A percentile compares a stretch with the other conserved stretches of the same genome.
These are phyloP conservation scores for Sporisorium graminicola DNA, from an alignment of 1,284 basidiomycete species.

Conservation along the genomic window DNA sequence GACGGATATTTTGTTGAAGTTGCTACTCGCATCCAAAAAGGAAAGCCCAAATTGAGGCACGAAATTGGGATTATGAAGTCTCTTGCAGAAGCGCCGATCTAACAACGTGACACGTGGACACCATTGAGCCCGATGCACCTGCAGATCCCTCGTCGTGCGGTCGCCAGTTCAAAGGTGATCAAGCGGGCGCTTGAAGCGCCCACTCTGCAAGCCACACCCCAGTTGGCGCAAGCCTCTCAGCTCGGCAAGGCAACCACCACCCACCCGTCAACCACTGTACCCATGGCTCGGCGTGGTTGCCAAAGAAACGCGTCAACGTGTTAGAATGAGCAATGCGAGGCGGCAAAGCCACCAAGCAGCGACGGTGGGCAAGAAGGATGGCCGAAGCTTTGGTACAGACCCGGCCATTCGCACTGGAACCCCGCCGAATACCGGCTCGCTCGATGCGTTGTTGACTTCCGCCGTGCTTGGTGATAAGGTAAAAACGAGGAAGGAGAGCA, in stretches of 20 bases:
- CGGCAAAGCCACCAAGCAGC: neutral
- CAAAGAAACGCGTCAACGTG: neutral
- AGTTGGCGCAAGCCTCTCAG: neutral
- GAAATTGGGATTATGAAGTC: neutral
- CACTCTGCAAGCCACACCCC: neutral
- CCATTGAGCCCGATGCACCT: neutral
- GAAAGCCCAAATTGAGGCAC: neutral
- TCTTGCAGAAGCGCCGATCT: neutral
- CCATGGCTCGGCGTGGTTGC: slow-evolving; percentile 1
- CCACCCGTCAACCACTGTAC: neutral
- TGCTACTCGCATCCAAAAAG: neutral
- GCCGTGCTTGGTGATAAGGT: too few species aligned
- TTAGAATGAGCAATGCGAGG: neutral
- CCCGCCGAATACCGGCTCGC: neutral
- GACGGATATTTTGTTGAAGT: neutral
- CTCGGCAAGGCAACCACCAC: neutral
- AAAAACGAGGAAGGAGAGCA: neutral
- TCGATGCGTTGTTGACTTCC: too few species aligned
- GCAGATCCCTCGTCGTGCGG: too few species aligned
- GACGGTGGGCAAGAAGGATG: too few species aligned
- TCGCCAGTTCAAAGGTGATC: neutral
- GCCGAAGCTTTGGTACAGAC: neutral
- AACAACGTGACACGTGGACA: neutral
- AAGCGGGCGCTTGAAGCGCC: neutral
- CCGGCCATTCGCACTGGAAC: neutral